phyloP scores from a whole-genome alignment of 202 grass and related monocot genomes.

The Setaria italica region DNA sequence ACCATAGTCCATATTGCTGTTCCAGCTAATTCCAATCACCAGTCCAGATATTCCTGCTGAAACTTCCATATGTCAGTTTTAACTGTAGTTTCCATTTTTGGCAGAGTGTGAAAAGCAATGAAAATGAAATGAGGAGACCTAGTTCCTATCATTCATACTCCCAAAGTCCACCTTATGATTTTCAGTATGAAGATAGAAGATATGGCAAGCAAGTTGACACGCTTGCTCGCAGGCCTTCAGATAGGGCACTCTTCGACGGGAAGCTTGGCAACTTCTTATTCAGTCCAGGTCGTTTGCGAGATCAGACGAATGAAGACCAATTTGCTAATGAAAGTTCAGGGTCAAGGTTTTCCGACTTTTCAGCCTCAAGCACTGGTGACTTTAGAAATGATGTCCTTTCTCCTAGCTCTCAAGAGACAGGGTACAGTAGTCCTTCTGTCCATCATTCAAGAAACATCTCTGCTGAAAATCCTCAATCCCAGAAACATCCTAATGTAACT shows the following conservation, averaged over 20 bases:
- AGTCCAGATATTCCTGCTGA: background rate
- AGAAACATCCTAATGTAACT: constrained; percentile 45
- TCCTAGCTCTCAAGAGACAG: constrained; percentile 80
- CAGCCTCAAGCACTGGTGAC: constrained; percentile 75
- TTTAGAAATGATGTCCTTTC: constrained; percentile 82
- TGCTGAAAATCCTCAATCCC: constrained; percentile 64
- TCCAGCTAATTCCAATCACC: background rate
- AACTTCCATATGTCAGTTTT: constrained; percentile 26
- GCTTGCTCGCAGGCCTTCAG: constrained; percentile 77
- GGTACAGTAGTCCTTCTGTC: constrained; percentile 62
- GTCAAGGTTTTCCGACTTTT: constrained; percentile 94
- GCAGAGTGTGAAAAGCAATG: constrained; percentile 74
- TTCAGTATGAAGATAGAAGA: constrained; percentile 92
- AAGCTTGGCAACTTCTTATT: constrained; percentile 70
- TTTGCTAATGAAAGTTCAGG: constrained; percentile 90
- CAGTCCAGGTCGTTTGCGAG: constrained; percentile 64
- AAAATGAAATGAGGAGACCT: constrained; percentile 65
- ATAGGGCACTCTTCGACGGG: constrained; percentile 70
- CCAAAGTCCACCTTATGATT: constrained; percentile 96
- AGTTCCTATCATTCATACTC: constrained; percentile 98
- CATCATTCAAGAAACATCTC: constrained; percentile 65
- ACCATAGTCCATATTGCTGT: background rate
- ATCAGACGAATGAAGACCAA: constrained; percentile 76
- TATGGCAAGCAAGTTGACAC: constrained; percentile 83
- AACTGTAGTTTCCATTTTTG: constrained; percentile 38